A percentile compares a stretch with the other conserved stretches of the same genome.
Conservation (phyloP, 345 rosid genomes). For the Melastoma malabathricum region DNA sequence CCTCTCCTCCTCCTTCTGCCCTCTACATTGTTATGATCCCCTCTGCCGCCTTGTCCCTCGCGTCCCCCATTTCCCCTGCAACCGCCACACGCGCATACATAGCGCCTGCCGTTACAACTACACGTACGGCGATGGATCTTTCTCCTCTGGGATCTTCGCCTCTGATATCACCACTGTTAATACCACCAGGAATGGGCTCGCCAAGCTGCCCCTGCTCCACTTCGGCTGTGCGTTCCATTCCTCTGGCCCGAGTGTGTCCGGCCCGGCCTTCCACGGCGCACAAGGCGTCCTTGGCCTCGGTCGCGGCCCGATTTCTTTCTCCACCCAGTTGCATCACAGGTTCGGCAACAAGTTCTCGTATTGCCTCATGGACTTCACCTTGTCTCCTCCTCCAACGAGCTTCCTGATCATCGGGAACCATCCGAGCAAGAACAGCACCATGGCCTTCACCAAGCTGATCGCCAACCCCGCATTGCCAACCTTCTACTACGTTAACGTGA, state of each 20-base stretch:
- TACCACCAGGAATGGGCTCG: constrained; percentile 33
- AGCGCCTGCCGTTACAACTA: constrained; percentile 72
- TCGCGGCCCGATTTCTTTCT: constrained; percentile 60
- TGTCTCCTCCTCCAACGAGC: constrained; percentile 77
- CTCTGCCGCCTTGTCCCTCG: constrained; percentile 40
- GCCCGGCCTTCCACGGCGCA: constrained; percentile 57
- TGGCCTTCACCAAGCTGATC: constrained; percentile 51
- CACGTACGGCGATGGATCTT: constrained; percentile 59
- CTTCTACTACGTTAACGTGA: constrained; percentile 52
- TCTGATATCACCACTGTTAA: constrained; percentile 46
- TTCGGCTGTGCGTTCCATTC: constrained; percentile 78
- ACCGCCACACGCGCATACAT: constrained; percentile 49
- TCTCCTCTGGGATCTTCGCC: constrained; percentile 52
- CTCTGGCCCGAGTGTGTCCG: constrained; percentile 59
- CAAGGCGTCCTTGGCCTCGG: constrained; percentile 93
- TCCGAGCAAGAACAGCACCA: constrained; percentile 7
- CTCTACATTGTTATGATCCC: constrained; percentile 51
- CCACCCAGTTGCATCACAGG: constrained; percentile 70
- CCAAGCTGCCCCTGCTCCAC: constrained; percentile 23
- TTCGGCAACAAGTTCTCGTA: constrained; percentile 72
- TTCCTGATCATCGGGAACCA: constrained; percentile 44
- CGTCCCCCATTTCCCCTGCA: constrained; percentile 26
- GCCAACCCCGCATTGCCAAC: constrained; percentile 51
- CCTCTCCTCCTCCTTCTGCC: constrained; percentile 61
- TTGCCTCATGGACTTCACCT: constrained; percentile 69